phyloP scores from a whole-genome alignment of 192 early-diverging fungal genomes.

The Lunasporangiospora selenospora region DNA sequence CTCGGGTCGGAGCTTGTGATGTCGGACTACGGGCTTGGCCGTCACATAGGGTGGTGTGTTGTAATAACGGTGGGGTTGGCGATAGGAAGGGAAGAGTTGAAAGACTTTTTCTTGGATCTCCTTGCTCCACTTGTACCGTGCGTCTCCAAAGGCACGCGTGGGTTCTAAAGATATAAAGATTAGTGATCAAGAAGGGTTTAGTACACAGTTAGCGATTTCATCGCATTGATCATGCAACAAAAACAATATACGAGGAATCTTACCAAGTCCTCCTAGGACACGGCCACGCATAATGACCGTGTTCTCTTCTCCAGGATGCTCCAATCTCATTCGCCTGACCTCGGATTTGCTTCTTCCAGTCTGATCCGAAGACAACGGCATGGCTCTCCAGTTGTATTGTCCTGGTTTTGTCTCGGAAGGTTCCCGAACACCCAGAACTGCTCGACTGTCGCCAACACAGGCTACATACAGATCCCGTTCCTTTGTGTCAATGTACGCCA shows the following conservation, averaged over 20 bases:
- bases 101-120: slow-evolving; percentile 45
- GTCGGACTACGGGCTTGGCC: slow-evolving; percentile 75
- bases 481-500: slow-evolving; percentile 58
- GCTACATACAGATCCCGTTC: slow-evolving; percentile 58
- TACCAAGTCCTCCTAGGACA: slow-evolving; percentile 61
- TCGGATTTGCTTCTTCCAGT: slow-evolving; percentile 65
- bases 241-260: neutral
- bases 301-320: slow-evolving; percentile 78
- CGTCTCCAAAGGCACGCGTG: slow-evolving; percentile 74
- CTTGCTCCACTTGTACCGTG: slow-evolving; percentile 50
- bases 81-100: slow-evolving; percentile 43
- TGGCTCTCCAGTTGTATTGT: slow-evolving; percentile 51
- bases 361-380: slow-evolving; percentile 70
- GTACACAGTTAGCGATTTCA: too few relatives aligned
- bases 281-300: slow-evolving; percentile 64
- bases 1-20: slow-evolving; percentile 62
- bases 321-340: slow-evolving; percentile 58
- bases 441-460: slow-evolving; percentile 61
- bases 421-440: slow-evolving; percentile 51
- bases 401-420: slow-evolving; percentile 3
- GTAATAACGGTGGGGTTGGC: slow-evolving; percentile 51
- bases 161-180: too few relatives aligned
- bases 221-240: too few relatives aligned
- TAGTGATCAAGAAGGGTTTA: too few relatives aligned
- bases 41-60: slow-evolving; percentile 79